These are phyloP conservation scores for Eutypella sp. DNA, from an alignment of 2,329 filamentous ascomycete genomes.

Conservation along the genomic window DNA sequence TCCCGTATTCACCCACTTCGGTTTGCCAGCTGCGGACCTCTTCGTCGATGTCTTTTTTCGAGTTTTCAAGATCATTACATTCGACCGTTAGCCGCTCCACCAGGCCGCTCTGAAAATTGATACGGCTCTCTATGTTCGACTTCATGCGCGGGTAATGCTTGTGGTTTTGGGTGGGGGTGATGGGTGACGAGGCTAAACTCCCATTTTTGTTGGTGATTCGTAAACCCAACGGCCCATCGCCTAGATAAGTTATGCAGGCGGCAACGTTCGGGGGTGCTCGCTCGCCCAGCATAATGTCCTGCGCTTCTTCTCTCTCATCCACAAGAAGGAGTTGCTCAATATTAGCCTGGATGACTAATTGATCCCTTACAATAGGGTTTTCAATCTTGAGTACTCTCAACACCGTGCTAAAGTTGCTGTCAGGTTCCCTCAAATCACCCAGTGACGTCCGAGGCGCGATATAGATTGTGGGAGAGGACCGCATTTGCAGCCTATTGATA, in stretches of 20 bases:
- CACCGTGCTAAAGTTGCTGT: constrained; percentile 67
- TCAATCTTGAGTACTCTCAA: constrained; percentile 78
- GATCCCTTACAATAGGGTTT: constrained; percentile 69
- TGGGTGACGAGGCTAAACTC: constrained; percentile 25
- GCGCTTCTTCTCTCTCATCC: constrained; percentile 59
- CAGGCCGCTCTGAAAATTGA: constrained; percentile 46
- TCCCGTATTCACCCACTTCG: constrained; percentile 42
- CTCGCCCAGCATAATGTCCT: constrained; percentile 62
- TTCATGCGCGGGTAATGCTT: constrained; percentile 76
- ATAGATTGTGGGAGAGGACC: constrained; percentile 48
- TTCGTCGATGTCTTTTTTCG: constrained; percentile 42
- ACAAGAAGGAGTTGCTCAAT: constrained; percentile 86
- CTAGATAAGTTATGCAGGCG: constrained; percentile 65
- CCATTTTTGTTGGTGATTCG: constrained; percentile 45
- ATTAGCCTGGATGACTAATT: constrained; percentile 73
- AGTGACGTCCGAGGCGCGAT: constrained; percentile 58
- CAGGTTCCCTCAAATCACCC: constrained; percentile 67
- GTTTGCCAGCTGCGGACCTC: constrained; percentile 42
- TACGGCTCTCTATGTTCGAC: constrained; percentile 65
- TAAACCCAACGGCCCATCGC: constrained; percentile 55
- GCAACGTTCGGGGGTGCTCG: constrained; percentile 64
- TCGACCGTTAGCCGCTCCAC: constrained; percentile 52
- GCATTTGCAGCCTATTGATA: constrained; percentile 52
- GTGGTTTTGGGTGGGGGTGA: constrained; percentile 42
- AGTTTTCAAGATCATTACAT: constrained; percentile 44